Base-by-base conservation (phyloP, 257 asterid genomes). In the Forsythia viridissima region DNA sequence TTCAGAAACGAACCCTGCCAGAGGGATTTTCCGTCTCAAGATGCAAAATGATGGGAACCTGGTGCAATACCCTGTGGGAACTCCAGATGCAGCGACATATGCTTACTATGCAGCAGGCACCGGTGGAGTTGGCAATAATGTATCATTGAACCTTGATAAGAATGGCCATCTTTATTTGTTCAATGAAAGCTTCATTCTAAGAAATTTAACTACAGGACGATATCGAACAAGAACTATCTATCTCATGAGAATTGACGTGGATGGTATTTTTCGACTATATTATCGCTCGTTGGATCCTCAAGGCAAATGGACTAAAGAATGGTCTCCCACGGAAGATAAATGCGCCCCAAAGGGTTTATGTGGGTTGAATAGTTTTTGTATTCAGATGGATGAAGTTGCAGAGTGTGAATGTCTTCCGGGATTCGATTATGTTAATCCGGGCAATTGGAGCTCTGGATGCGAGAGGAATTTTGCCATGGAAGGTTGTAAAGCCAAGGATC, bases 11-110 rank as follows among this genome's bases (percentile, higher is more conserved):
- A 84, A 85, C 71, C 44, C 69, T 2, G 48, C 80, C 0, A 52
- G 13, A 0, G 96, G 91, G 5, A 41, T 8, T 34, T 90, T 90
- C 79, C 72, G 80, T 34, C 80, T 87, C 7, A 8, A 3, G 10
- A 90, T 88, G 94, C 91, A 90, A 77, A 0, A 0, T 0, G 95
- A 91, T 51, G 91, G 90, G 4, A 70, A 88, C 80, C 91, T 91
- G 21, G 91, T 91, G 36, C 83, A 80, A 75, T 91, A 91, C 55
- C 86, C 90, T 0, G 72, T 55, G 39, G 63, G 38, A 7, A 37
- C 76, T 2, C 66, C 72, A 20, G 77, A 48, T 16, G 3, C 16
- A 3, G 0, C 4, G 2, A 0, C 5, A 15, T 70, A 79, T 48
- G 20, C 92, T 41, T 91, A 89, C 77, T 89, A 70, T 37, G 0